These are phyloP conservation scores for Penicillium parvum DNA, from an alignment of 495 filamentous ascomycete genomes.

Conservation along the genomic window DNA sequence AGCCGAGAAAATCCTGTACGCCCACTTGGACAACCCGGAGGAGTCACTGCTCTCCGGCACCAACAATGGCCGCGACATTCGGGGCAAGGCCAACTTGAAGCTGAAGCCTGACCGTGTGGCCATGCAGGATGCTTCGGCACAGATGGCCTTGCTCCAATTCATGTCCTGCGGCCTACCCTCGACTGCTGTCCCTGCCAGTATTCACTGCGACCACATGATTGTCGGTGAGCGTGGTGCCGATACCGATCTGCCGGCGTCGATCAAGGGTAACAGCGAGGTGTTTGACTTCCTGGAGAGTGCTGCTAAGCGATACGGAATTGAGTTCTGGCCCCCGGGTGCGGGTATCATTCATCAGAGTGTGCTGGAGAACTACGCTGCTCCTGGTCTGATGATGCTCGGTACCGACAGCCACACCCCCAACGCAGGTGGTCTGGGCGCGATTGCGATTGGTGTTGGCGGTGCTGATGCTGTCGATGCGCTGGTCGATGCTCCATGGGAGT, in stretches of 20 bases:
- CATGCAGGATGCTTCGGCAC: conserved; percentile 98
- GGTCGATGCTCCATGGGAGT: conserved; percentile 93
- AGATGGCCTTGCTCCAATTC: conserved; percentile 98
- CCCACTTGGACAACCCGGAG: conserved; percentile 71
- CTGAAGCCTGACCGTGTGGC: conserved; percentile 96
- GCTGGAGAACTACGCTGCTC: conserved; percentile 95
- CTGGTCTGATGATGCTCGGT: conserved; percentile 98
- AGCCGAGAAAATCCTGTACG: conserved; percentile 96
- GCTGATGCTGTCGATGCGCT: conserved; percentile 97
- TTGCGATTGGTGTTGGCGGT: conserved; percentile 96
- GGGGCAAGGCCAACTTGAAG: conserved; percentile 89
- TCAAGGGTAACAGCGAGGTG: conserved; percentile 91
- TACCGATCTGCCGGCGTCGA: conserved; percentile 78
- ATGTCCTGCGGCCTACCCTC: conserved; percentile 91
- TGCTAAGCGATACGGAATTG: conserved; percentile 92
- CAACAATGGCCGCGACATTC: conserved; percentile 67
- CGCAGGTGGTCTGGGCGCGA: conserved; percentile 85
- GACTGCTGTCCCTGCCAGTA: conserved; percentile 94
- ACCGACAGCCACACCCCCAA: conserved; percentile 98
- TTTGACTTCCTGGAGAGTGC: conserved; percentile 97
- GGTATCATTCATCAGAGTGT: conserved; percentile 99
- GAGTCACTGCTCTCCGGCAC: conserved; percentile 53
- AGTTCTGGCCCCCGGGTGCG: conserved; percentile 98
- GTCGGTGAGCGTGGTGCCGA: conserved; percentile 84
- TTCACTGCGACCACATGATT: conserved; percentile 99